These are phyloP conservation scores for Tylopilus sp. DNA, from an alignment of 768 basidiomycete species.

Conservation along the genomic window DNA sequence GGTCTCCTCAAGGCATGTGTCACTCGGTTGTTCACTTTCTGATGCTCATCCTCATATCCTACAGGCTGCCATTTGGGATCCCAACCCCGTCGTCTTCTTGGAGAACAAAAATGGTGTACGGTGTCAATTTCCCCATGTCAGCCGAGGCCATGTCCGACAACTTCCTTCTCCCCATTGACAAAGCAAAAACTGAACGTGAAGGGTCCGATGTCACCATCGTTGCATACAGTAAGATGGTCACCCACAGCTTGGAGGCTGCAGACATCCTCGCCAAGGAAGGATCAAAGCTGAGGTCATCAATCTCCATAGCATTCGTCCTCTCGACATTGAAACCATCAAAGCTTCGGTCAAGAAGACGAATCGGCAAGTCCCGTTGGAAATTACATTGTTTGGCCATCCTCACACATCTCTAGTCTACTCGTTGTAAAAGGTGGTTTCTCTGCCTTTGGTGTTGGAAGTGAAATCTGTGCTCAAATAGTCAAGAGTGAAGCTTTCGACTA, in stretches of 20 bases:
- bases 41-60: not conserved
- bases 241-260: conserved; percentile 91
- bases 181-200: conserved; percentile 92
- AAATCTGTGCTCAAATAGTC: conserved; percentile 94
- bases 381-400: not conserved
- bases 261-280: conserved; percentile 89
- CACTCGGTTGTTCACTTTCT: not conserved
- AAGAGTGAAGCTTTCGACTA: conserved; percentile 99
- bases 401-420: conserved; percentile 59
- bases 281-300: conserved; percentile 98
- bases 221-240: conserved; percentile 98
- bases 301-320: conserved; percentile 90
- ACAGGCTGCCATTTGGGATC: conserved; percentile 94
- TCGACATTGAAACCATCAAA: too few species aligned
- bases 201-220: conserved; percentile 95
- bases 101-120: conserved; percentile 99
- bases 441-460: too few species aligned
- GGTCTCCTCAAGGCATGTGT: conserved; percentile 85
- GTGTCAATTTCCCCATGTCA: conserved; percentile 95
- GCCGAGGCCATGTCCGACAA: conserved; percentile 91
- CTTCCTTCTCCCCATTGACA: conserved; percentile 95
- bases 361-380: conserved; percentile 47
- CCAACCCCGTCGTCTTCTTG: conserved; percentile 97
- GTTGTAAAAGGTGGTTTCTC: conserved; percentile 99
- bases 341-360: conserved; percentile 98